These are phyloP conservation scores for Cercophora samala DNA, from an alignment of 495 filamentous ascomycete species.

Conservation along the genomic window DNA sequence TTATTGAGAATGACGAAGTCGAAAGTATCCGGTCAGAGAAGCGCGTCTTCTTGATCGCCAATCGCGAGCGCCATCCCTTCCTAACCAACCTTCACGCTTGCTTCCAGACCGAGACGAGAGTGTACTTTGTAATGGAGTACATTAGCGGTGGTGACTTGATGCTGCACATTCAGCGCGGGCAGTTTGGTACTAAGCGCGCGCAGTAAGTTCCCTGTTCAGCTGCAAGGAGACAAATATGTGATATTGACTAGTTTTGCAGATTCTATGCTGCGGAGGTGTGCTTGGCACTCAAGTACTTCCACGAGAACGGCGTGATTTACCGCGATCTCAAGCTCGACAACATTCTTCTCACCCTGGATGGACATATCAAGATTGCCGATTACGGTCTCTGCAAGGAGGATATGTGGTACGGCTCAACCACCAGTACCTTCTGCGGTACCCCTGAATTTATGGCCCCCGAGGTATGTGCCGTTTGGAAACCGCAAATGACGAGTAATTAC, in stretches of 20 bases:
- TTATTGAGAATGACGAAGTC: slow-evolving; percentile 99
- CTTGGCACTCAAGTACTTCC: slow-evolving; percentile 97
- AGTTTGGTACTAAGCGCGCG: slow-evolving; percentile 92
- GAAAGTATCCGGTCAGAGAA: slow-evolving; percentile 98
- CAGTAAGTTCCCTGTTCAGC: slow-evolving; percentile 52
- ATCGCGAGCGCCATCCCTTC: slow-evolving; percentile 97
- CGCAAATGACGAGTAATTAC: neutral
- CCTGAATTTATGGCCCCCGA: slow-evolving; percentile 99
- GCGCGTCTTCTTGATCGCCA: slow-evolving; percentile 92
- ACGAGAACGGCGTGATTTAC: slow-evolving; percentile 99
- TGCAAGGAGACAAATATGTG: neutral
- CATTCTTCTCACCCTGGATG: slow-evolving; percentile 91
- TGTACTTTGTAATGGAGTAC: slow-evolving; percentile 99
- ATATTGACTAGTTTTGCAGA: slow-evolving; percentile 39
- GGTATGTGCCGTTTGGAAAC: slow-evolving; percentile 49
- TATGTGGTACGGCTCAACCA: slow-evolving; percentile 98
- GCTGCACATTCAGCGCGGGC: slow-evolving; percentile 95
- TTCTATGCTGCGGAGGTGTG: slow-evolving; percentile 99
- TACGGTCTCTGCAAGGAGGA: slow-evolving; percentile 99
- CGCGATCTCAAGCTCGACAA: slow-evolving; percentile 99
- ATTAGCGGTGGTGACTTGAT: slow-evolving; percentile 98
- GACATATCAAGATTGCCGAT: slow-evolving; percentile 98
- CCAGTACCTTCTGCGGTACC: slow-evolving; percentile 97
- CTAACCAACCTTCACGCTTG: slow-evolving; percentile 93
- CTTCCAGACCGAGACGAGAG: slow-evolving; percentile 97